Evolutionary conservation across 352 stramenopile species (phyloP), one percentile per base, ranked within the genome.

Genomic region (Pythium aquatile): DNA sequence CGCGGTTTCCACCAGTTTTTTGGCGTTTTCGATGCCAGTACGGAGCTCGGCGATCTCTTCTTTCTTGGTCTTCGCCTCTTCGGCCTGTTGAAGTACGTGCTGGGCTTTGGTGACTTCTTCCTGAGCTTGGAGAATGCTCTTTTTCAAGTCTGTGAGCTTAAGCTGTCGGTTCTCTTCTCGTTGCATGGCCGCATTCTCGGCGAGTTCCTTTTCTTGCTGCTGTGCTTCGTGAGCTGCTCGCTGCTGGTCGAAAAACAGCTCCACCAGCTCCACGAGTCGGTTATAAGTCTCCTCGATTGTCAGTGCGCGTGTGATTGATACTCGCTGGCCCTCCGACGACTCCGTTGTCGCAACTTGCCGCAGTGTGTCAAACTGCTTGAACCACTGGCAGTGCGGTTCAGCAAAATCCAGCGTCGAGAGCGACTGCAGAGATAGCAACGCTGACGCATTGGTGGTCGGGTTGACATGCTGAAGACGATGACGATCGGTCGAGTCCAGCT

Each of bases 41-140:
- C 75, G 73, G n/a, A 87, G 63, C 46, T 87, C 82, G 0, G 70
- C 53, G 37, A 88, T 49, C 37, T 93, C 82, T 33, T 93, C 84
- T 63, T 93, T 93, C 61, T 93, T 93, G 26, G 76, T 78, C 55
- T 90, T 93, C 14, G 76, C 70, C 46, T 91, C 81, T 71, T 93
- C 84, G 6, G 73, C 84, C 46, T 87, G 77, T 10, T 78, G 68
- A 8, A 93, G 55, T 0, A 68, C 60, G 2, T 74, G 66, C 46
- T 87, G 72, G 1, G 74, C 69, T 7, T 57, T 66, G 2, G 58
- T 20, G 9, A 89, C 72, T 13, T 73, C 65, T 8, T 75, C 67
- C 46, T 87, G 72, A 20, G 79, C 80, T 30, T 65, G 57, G 5
- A 49, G 54, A 47, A 90, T 79, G 28, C 69, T 53, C 1, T 39